Evolutionary conservation across 2,329 filamentous ascomycete genomes (phyloP).

Genomic region (Teratosphaeria viscida): DNA sequence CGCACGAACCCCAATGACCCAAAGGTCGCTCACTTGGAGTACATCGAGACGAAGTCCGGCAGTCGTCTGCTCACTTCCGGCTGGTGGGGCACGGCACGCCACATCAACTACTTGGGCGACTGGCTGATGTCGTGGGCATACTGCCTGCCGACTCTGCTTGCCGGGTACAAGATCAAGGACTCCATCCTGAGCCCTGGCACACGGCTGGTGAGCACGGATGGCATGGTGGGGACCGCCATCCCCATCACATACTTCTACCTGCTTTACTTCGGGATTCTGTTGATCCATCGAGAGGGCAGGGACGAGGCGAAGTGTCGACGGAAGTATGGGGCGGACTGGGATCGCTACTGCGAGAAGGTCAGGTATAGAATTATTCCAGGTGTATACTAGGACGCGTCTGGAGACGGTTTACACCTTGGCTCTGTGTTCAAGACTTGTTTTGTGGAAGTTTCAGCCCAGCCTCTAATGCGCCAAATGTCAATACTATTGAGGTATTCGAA

Average conservation of each 20-base stretch:
- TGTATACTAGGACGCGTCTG: conserved; percentile 53
- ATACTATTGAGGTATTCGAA: background rate
- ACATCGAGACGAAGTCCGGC: conserved; percentile 73
- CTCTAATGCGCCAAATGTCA: background rate
- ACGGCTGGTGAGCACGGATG: conserved; percentile 46
- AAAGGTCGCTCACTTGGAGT: conserved; percentile 66
- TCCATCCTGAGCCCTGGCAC: conserved; percentile 46
- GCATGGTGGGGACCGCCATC: conserved; percentile 72
- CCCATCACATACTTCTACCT: conserved; percentile 91
- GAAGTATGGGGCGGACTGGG: conserved; percentile 92
- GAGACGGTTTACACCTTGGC: background rate
- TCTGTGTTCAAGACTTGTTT: background rate
- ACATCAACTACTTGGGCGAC: conserved; percentile 94
- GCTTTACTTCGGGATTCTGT: conserved; percentile 76
- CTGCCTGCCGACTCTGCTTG: conserved; percentile 72
- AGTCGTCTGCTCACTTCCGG: conserved; percentile 73
- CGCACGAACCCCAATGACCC: conserved; percentile 77
- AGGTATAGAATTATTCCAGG: conserved; percentile 74
- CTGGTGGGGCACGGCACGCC: conserved; percentile 86
- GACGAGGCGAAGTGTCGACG: conserved; percentile 84
- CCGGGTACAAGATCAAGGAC: conserved; percentile 64
- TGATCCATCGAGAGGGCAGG: conserved; percentile 74
- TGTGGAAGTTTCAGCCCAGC: background rate
- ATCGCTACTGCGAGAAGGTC: conserved; percentile 74
- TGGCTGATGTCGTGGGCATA: conserved; percentile 93